Percentiles rank a stretch among this genome's conserved stretches.
Evolutionary conservation across 2,329 filamentous ascomycete genomes (phyloP).

Genomic region (Escovopsis weberi): DNA sequence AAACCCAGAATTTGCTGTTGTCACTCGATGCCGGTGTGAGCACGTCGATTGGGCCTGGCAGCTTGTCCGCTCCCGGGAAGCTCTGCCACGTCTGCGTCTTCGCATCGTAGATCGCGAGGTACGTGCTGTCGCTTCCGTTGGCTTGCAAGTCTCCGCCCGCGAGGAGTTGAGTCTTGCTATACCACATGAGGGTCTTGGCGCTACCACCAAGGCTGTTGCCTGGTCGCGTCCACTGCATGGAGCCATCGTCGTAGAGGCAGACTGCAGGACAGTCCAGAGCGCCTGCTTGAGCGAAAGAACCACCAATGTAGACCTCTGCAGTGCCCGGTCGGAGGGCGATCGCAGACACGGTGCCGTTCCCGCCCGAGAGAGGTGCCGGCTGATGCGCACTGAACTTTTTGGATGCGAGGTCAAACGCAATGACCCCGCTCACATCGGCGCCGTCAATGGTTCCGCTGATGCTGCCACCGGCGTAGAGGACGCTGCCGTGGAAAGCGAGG

Average conservation of each 20-base stretch:
- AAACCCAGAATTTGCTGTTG: conserved; percentile 64
- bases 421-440: conserved; percentile 52
- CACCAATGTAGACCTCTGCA: conserved; percentile 70
- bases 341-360: conserved; percentile 56
- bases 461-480: conserved; percentile 70
- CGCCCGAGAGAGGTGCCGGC: conserved; percentile 59
- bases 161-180: conserved; percentile 54
- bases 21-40: conserved; percentile 61
- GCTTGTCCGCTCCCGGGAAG: conserved; percentile 44
- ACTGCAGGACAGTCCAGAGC: conserved; percentile 69
- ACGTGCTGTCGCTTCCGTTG: conserved; percentile 44
- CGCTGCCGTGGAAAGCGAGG: conserved; percentile 50
- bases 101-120: conserved; percentile 59
- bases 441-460: conserved; percentile 57
- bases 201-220: conserved; percentile 57
- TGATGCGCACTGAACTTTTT: conserved; percentile 49
- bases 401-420: conserved; percentile 62
- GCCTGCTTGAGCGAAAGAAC: conserved; percentile 70
- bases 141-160: conserved; percentile 64
- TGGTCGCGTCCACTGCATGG: conserved; percentile 65
- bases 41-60: conserved; percentile 70
- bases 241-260: conserved; percentile 60
- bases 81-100: conserved; percentile 50
- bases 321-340: conserved; percentile 59
- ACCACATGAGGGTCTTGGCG: conserved; percentile 63